Base-by-base conservation (phyloP, 495 filamentous ascomycete species). In the Aspergillus mulundensis region DNA sequence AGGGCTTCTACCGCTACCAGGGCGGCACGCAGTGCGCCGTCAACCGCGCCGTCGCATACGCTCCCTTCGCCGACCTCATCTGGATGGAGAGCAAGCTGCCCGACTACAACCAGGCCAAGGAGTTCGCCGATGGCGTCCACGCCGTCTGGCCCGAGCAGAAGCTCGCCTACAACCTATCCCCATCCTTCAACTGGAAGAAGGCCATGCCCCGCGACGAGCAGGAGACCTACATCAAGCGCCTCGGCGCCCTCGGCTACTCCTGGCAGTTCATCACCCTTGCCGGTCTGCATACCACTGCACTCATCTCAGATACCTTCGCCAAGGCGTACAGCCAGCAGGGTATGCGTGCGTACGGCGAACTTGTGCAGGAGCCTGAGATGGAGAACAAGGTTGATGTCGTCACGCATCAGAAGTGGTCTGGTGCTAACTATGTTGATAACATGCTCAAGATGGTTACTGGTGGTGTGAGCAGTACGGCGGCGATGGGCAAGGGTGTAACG, bases 201-300 rank as follows among this genome's bases (percentile, higher is more conserved):
- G 94, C 95, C 67, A 98, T 98, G 95, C 79, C 89, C 24, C 83
- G 87, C 60, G 78, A 85, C 43, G 95, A 97, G 70, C 95, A 98
- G 74, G 89, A 95, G 75, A 97, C 95, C 19, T 98, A 97, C 76
- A 97, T 98, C 77, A 76, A 85, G 57, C 89, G 93, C 19, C 87
- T 98, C 38, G 90, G 84, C 53, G 70, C 74, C 40, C 84, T 98
- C 28, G 94, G 94, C 45, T 98, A 97, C 83, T 95, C 88, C 81
- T 97, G 94, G 94, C 94, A 98, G 73, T 98, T 98, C 84, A 97
- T 98, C 79, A 98, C 95, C 28, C 85, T 98, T 32, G 94, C 92
- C n/a, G 95, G 94, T 56, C 81, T 97, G 62, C 95, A 97, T 79
- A 95, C 89, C 25, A 96, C 90, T 5, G 94, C 94, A 19, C 82